Evolutionary conservation across 345 rosid genomes (phyloP).

Genomic region (Diplotaxis tenuifolia): DNA sequence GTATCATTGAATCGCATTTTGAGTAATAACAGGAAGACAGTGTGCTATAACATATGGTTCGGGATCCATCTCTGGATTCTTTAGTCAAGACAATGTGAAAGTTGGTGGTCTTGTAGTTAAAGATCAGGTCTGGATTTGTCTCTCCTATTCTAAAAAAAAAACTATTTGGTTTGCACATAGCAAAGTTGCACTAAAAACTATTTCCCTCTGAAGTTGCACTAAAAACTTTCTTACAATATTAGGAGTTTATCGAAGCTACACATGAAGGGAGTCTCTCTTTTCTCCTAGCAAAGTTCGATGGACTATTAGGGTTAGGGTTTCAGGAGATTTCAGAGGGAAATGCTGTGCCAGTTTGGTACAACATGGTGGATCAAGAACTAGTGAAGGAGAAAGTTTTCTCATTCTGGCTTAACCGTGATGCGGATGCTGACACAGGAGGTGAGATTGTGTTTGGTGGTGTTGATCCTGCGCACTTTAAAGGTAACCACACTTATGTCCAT

Average conservation of each 20-base stretch:
- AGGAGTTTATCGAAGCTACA: slow-evolving; percentile 80
- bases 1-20: background rate
- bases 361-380: slow-evolving; percentile 61
- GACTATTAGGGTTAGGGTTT: slow-evolving; percentile 79
- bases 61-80: slow-evolving; percentile 72
- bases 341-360: slow-evolving; percentile 70
- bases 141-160: background rate
- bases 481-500: slow-evolving; percentile 73
- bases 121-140: slow-evolving; percentile 51
- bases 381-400: slow-evolving; percentile 61
- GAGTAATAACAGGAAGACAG: slow-evolving; percentile 48
- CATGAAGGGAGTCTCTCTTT: slow-evolving; percentile 57
- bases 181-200: background rate
- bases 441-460: slow-evolving; percentile 86
- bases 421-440: slow-evolving; percentile 52
- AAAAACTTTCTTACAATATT: background rate
- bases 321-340: slow-evolving; percentile 68
- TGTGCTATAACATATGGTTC: slow-evolving; percentile 66
- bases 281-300: slow-evolving; percentile 67
- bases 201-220: background rate
- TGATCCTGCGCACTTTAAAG: slow-evolving; percentile 57
- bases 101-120: slow-evolving; percentile 62
- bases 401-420: slow-evolving; percentile 70
- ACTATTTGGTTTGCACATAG: background rate
- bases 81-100: slow-evolving; percentile 68